Conservation (phyloP, 2,329 filamentous ascomycete species). For the Colletotrichum sp. region DNA sequence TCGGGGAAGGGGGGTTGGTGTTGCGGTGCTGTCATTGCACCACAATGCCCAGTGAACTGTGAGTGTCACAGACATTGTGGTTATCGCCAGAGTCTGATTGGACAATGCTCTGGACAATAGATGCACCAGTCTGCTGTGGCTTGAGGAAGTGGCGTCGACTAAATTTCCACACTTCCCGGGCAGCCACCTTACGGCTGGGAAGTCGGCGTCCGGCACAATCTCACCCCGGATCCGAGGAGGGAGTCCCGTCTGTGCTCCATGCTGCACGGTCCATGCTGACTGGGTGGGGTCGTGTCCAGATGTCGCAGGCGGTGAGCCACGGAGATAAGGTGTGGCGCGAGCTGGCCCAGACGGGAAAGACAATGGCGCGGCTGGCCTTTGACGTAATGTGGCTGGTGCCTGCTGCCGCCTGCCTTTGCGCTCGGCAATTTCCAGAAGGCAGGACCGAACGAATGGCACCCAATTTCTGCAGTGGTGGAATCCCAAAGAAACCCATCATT, state of each 20-base stretch:
- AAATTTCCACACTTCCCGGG: not conserved
- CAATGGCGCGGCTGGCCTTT: not conserved
- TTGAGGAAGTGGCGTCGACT: not conserved
- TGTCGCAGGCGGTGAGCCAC: not conserved
- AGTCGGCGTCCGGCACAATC: not conserved
- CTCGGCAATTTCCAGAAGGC: not conserved
- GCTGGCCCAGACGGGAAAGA: not conserved
- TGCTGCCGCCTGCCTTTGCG: not conserved
- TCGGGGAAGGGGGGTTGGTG: not conserved
- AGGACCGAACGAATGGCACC: not conserved
- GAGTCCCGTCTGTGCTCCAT: not conserved
- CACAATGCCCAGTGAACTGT: not conserved
- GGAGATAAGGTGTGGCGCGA: not conserved
- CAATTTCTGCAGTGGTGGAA: conserved; percentile 6
- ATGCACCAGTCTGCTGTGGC: not conserved
- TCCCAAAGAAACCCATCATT: not conserved
- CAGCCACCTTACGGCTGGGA: not conserved
- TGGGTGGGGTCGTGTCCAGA: not conserved
- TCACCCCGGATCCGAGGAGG: not conserved
- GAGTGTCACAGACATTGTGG: not conserved
- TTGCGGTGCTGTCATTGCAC: not conserved
- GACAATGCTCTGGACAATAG: not conserved
- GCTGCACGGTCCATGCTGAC: not conserved
- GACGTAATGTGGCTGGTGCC: not conserved
- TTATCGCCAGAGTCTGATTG: not conserved